A percentile compares a stretch with the other conserved stretches of the same genome.
phyloP scores from a whole-genome alignment of 306 rosid species.

The Trifolium dubium region DNA sequence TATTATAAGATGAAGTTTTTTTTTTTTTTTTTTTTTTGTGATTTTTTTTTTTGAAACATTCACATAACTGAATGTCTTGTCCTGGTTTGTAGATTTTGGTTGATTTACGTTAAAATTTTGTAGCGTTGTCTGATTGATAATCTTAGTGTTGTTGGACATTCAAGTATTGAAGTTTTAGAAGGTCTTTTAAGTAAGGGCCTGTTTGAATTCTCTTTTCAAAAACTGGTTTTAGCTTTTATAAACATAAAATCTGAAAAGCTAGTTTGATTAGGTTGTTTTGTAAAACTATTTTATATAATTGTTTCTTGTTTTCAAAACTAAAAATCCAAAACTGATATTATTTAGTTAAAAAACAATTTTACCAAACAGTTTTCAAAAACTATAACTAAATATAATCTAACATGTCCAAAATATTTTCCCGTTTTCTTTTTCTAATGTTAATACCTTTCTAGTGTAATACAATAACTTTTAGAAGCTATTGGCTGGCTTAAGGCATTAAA shows the following conservation, averaged over 20 bases:
- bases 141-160: slow-evolving; percentile 33
- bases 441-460: not conserved
- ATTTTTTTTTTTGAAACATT: slow-evolving; percentile 22
- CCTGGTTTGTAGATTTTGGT: slow-evolving; percentile 16
- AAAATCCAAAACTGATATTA: not conserved
- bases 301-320: too few species aligned
- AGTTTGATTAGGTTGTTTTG: not conserved
- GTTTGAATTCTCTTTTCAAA: not conserved
- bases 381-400: not conserved
- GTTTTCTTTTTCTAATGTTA: not conserved
- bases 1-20: slow-evolving; percentile 10
- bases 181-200: not conserved
- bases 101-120: not conserved
- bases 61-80: slow-evolving; percentile 28
- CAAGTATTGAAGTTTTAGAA: slow-evolving; percentile 13
- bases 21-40: not conserved
- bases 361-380: too few species aligned
- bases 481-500: not conserved
- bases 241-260: too few species aligned
- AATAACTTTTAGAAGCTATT: not conserved
- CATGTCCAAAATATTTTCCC: not conserved
- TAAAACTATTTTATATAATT: not conserved
- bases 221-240: not conserved
- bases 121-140: slow-evolving; percentile 2
- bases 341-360: too few species aligned